Base-by-base conservation (phyloP, 2,329 filamentous ascomycete genomes). In the Helminthosporium solani region DNA sequence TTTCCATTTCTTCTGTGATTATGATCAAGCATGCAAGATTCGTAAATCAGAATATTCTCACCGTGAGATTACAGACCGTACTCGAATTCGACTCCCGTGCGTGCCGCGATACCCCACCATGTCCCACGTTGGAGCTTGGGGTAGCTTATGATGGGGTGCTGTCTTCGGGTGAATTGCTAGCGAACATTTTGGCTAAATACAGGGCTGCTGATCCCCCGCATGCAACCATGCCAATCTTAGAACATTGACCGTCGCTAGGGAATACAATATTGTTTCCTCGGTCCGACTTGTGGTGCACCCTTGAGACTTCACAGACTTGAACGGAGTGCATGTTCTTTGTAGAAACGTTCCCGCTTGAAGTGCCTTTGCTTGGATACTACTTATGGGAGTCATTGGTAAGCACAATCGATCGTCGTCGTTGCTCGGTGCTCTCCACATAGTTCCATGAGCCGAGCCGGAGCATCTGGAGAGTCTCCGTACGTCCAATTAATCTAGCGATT, bases 191-290 rank as follows among this genome's bases (percentile, higher is more conserved):
- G 49, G 50, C 40, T 52, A 56, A 46, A 44, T 12, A 25, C 48
- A 50, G 60, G 58, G 61, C 64, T 53, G 40, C 42, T 55, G 52
- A 56, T 67, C 16, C 25, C 18, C 63, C 64, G 64, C 49, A 23
- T 16, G 3, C 14, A 31, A 31, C 28, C 12, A 27, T 31, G 28
- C 28, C 28, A 14, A 4, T 31, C 14, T 31, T n/a, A 31, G 28
- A 14, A 31, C 5, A 6, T 12, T 3, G 28, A 6, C 28, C 28
- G 28, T 12, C 28, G 28, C 28, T 12, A n/a, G 14, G 28, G 5
- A 25, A 6, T 31, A 27, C 25, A 12, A 7, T 31, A 31, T 31
- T 12, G 14, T 31, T 31, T 25, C 23, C 5, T 31, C 28, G 12
- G 28, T 31, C 28, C 12, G 5, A 31, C 14, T 14, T 14, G 3